Base-by-base conservation (phyloP, 306 rosid genomes). In the Glycine soja region DNA sequence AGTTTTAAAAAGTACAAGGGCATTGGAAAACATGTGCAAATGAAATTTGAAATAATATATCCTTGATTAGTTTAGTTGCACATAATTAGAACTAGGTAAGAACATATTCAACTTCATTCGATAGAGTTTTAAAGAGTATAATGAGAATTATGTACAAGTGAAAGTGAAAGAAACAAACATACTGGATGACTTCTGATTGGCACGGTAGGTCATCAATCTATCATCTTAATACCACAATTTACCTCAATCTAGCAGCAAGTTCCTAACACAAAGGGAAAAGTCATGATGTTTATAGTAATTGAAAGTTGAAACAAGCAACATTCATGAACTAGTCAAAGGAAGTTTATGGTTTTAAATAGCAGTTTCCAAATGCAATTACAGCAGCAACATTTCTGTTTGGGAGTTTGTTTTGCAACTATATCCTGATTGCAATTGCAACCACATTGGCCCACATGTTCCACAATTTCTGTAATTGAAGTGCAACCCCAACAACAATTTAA, bases 181-280 rank as follows among this genome's bases (percentile, higher is more conserved):
- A 93, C 98, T 95, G 99, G 87, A 84, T 59, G 51, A 95, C 80
- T 88, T 95, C 99, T 34, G 94, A 86, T 76, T 89, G 97, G 88
- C 91, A 88, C 4, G 97, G 98, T 24, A 89, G 74, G 14, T 91
- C 89, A 73, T 90, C 98, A 81, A 91, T 90, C 86, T 50, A 85
- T 81, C 92, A 85, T 82, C 88, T 90, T 70, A 83, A 48, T 43
- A 90, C 90, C 36, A 95, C 72, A 61, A 89, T 67, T 72, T 83
- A 90, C 86, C 92, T 88, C 65, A 86, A 66, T 72, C 73, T 84
- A 80, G 86, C 83, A 16, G 94, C 93, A 58, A 90, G 91, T 85
- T 88, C 90, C 99, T 95, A 80, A 48, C 57, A 84, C 53, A 85
- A 70, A 58, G 32, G 62, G 8, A 38, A 38, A 43, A 77, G 24